phyloP scores from a whole-genome alignment of 2,329 filamentous ascomycete genomes.

The Alternaria sp. region DNA sequence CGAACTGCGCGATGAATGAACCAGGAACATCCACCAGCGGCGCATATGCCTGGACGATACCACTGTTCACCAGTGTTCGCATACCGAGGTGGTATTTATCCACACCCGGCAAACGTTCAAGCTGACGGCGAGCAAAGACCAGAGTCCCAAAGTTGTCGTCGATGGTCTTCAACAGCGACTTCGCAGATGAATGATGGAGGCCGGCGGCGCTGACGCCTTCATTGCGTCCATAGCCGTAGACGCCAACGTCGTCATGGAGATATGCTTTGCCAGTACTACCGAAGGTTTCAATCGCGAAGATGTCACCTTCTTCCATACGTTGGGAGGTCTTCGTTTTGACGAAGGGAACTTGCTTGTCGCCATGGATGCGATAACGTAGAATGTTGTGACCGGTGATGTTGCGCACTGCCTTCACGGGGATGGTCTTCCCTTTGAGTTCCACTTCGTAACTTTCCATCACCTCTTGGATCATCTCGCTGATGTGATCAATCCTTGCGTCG shows the following conservation, averaged over 20 bases:
- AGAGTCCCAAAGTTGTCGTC: conserved; percentile 94
- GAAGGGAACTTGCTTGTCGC: conserved; percentile 90
- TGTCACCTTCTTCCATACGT: conserved; percentile 96
- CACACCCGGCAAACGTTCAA: conserved; percentile 79
- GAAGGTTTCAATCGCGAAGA: conserved; percentile 95
- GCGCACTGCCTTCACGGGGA: conserved; percentile 81
- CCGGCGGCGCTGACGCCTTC: conserved; percentile 73
- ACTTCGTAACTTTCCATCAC: conserved; percentile 92
- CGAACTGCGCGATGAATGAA: conserved; percentile 91
- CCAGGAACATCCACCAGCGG: conserved; percentile 89
- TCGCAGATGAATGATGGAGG: conserved; percentile 78
- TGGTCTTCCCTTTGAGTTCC: conserved; percentile 75
- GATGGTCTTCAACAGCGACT: conserved; percentile 82
- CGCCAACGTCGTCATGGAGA: conserved; percentile 76
- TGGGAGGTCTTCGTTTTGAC: conserved; percentile 83
- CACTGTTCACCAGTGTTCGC: conserved; percentile 79
- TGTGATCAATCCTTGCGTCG: conserved; percentile 84
- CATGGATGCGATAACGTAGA: conserved; percentile 86
- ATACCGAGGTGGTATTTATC: conserved; percentile 91
- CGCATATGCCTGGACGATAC: conserved; percentile 87
- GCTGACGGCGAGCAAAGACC: conserved; percentile 85
- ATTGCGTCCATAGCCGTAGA: conserved; percentile 70
- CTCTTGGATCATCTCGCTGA: conserved; percentile 85
- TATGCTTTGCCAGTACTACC: conserved; percentile 89
- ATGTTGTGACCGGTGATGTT: conserved; percentile 94